Percentiles rank a stretch among this genome's conserved stretches.
Evolutionary conservation across 208 protist species (phyloP).

Genomic region (Leishmania major): DNA sequence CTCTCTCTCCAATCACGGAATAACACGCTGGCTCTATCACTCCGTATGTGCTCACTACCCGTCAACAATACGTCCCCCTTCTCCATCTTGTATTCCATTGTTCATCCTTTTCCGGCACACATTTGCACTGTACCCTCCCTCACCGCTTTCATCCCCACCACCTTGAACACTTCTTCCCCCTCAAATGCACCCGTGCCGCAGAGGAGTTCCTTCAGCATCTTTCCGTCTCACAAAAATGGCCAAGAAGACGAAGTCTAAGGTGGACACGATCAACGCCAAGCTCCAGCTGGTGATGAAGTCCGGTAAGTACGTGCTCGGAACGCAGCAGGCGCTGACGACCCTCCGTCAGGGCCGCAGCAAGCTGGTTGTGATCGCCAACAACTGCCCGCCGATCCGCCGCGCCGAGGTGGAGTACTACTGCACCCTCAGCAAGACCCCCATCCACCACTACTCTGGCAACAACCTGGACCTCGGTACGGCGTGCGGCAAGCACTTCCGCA

Average conservation of each 20-base stretch:
- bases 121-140: background rate
- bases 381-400: slow-evolving; percentile 98
- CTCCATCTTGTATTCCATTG: background rate
- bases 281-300: slow-evolving; percentile 99
- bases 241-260: slow-evolving; percentile 96
- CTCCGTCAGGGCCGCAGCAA: slow-evolving; percentile 97
- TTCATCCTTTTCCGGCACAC: background rate
- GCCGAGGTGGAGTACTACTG: slow-evolving; percentile 99
- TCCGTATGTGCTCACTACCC: background rate
- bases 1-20: background rate
- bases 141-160: background rate
- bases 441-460: slow-evolving; percentile 99
- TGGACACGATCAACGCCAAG: slow-evolving; percentile 99
- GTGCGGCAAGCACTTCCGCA: slow-evolving; percentile 99
- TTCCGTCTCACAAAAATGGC: slow-evolving; percentile 63
- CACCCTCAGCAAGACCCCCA: slow-evolving; percentile 98
- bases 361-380: slow-evolving; percentile 98
- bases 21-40: background rate
- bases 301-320: slow-evolving; percentile 99
- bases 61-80: background rate
- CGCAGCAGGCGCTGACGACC: slow-evolving; percentile 97
- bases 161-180: background rate
- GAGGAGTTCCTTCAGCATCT: slow-evolving; percentile 23
- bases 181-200: background rate
- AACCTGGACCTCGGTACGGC: slow-evolving; percentile 99